Evolutionary conservation across 257 asterid species (phyloP), one percentile per base, ranked within the genome.

Genomic region (Plantago ovata): DNA sequence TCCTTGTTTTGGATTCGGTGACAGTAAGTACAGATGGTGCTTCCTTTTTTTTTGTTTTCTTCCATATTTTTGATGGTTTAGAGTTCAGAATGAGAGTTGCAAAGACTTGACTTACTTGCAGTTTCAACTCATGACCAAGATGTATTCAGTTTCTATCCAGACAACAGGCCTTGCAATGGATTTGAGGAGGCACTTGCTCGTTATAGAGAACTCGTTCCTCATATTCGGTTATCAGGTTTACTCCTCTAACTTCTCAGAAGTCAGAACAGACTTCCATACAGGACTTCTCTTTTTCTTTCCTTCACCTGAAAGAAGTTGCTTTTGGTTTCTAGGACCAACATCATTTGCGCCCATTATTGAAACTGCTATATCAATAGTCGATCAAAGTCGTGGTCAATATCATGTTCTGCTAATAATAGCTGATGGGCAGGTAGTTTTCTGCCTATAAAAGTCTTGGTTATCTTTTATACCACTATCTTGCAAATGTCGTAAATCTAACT

Each of bases 1-100:
- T 57, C 98, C 98, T 2, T 90, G 98, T 65, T 90, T 74, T 40
- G 98, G 98, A 43, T 90, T 90, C 56, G 98, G 98, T 14, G 85
- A 79, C 56, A 78, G 85, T 75, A 72, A 2, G 62, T 23, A 38
- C 9, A 18, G 32, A 42, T 58, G 13, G 3, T 16, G 14, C 6
- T 13, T 33, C 13, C 0, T 8, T 38, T 28, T 9, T 20, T 8
- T 32, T 10, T 22, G 7, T 12, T 36, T 12, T 14, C 9, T 19
- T 19, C 5, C 12, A 18, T 13, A 15, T 28, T 10, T 49, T 19
- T 49, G 36, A 48, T 20, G 11, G 19, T 16, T 48, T 18, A 28
- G 13, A 48, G 18, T 48, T 0, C 3, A 7, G 6, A 18, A 20
- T 0, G 15, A 32, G n/a, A 48, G 23, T 9, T 1, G 14, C 6